phyloP scores from a whole-genome alignment of 805 yeast genomes.

The Kodamaea laetipori region DNA sequence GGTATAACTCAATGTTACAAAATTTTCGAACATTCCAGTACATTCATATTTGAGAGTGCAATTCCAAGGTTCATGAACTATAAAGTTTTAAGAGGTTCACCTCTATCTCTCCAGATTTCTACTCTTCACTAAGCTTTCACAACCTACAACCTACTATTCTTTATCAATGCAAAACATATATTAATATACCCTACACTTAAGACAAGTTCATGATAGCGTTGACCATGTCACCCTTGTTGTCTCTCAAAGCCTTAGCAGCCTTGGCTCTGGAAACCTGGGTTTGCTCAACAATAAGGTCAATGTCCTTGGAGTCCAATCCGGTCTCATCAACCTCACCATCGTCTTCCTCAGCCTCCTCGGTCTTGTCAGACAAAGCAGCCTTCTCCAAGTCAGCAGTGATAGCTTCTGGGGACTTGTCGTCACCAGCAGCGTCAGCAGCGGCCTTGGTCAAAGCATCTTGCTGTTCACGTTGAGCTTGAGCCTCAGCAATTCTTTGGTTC shows the following conservation, averaged over 20 bases:
- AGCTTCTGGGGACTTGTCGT: conserved; percentile 69
- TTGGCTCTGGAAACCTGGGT: conserved; percentile 84
- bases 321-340: conserved; percentile 81
- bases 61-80: no score
- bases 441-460: conserved; percentile 48
- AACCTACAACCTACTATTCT: no score
- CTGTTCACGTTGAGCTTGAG: conserved; percentile 74
- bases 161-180: no score
- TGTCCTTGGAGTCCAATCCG: conserved; percentile 80
- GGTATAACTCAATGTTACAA: no score
- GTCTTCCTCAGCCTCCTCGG: conserved; percentile 54
- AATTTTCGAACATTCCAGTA: no score
- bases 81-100: no score
- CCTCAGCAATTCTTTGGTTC: conserved; percentile 81
- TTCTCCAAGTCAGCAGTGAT: conserved; percentile 82
- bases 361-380: conserved; percentile 53
- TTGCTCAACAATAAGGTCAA: conserved; percentile 87
- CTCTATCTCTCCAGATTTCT: no score
- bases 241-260: conserved; percentile 88
- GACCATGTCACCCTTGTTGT: conserved; percentile 91
- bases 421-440: conserved; percentile 39
- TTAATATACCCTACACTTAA: conserved; percentile 19
- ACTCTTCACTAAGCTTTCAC: no score
- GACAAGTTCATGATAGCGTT: conserved; percentile 89
- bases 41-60: no score